A percentile compares a stretch with the other conserved stretches of the same genome.
phyloP scores from a whole-genome alignment of 805 yeast species.

The Saccharomycopsis synnaedendra region DNA sequence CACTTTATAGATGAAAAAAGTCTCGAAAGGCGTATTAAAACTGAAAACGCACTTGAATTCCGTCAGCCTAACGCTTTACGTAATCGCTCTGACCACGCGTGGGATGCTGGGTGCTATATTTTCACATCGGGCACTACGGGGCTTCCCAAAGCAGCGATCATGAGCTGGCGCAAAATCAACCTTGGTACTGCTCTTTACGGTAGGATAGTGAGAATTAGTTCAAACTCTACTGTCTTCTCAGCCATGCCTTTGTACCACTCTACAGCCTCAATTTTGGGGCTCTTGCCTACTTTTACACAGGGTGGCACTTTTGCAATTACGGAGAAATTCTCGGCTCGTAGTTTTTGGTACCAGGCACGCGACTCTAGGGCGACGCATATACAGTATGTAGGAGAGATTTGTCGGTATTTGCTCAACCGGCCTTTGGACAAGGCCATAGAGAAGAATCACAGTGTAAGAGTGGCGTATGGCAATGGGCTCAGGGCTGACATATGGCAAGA shows the following conservation, averaged over 20 bases:
- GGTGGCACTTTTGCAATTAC: conserved; percentile 76
- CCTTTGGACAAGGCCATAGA: conserved; percentile 55
- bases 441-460: conserved; percentile 41
- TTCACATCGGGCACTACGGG: conserved; percentile 96
- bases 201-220: conserved; percentile 47
- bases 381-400: conserved; percentile 92
- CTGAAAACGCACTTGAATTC: conserved; percentile 34
- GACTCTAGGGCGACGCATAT: conserved; percentile 63
- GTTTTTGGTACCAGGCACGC: conserved; percentile 84
- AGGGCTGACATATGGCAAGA: conserved; percentile 81
- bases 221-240: conserved; percentile 54
- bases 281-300: conserved; percentile 49
- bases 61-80: conserved; percentile 48
- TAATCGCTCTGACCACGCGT: conserved; percentile 45
- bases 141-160: conserved; percentile 83
- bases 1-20: conserved; percentile 41
- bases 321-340: conserved; percentile 69
- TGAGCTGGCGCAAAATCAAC: conserved; percentile 80
- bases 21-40: conserved; percentile 29
- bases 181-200: conserved; percentile 66
- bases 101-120: conserved; percentile 58
- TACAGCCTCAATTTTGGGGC: conserved; percentile 82
- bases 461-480: conserved; percentile 87
- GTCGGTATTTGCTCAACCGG: conserved; percentile 69
- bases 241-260: conserved; percentile 96